Evolutionary conservation across 1,284 basidiomycete genomes (phyloP).

Genomic region (Malassezia slooffiae): DNA sequence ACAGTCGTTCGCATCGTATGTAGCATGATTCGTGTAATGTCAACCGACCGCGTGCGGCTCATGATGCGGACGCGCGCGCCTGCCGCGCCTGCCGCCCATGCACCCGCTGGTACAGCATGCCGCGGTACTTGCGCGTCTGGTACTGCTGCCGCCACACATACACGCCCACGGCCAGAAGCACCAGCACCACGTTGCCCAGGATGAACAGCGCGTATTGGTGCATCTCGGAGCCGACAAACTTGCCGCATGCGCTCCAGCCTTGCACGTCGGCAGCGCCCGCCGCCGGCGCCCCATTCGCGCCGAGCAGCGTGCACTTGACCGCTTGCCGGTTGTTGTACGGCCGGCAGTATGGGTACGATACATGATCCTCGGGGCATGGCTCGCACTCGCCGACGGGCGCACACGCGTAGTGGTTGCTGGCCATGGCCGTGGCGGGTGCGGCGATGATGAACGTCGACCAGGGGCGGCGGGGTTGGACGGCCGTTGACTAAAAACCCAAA

Average conservation of each 20-base stretch:
- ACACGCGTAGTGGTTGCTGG: conserved; percentile 19
- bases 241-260: conserved; percentile 15
- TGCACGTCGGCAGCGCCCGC: not conserved
- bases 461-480: no score
- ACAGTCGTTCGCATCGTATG: no score
- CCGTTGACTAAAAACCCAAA: no score
- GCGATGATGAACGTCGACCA: no score
- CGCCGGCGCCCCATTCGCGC: not conserved
- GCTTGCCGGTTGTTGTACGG: conserved; percentile 33
- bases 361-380: conserved; percentile 21
- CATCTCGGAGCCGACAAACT: conserved; percentile 12
- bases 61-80: no score
- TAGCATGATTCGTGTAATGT: no score
- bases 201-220: conserved; percentile 10
- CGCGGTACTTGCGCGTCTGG: conserved; percentile 12
- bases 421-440: no score
- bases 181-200: conserved; percentile 8
- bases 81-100: conserved; percentile 5
- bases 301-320: conserved; percentile 15
- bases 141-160: conserved; percentile 15
- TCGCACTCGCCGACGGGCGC: conserved; percentile 18
- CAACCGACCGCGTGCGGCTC: no score
- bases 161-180: conserved; percentile 3
- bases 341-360: conserved; percentile 28
- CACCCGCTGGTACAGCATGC: conserved; percentile 13